These are phyloP conservation scores for Chalciporus piperatus DNA, from an alignment of 768 basidiomycete genomes.

Conservation along the genomic window DNA sequence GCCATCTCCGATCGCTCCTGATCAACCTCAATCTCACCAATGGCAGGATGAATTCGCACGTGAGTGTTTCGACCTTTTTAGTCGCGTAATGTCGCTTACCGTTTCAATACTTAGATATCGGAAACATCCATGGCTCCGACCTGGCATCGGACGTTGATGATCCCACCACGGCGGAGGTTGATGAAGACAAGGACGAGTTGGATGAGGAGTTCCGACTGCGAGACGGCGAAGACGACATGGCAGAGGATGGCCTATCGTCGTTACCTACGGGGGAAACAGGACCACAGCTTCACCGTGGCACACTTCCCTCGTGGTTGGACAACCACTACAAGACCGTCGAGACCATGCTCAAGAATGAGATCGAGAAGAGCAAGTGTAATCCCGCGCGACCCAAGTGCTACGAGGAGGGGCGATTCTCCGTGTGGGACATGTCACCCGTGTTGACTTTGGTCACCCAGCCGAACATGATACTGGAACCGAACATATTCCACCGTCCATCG, in stretches of 20 bases:
- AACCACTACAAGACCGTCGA: background rate
- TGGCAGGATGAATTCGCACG: too few species aligned
- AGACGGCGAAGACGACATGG: background rate
- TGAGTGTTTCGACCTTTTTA: too few species aligned
- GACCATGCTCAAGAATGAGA: background rate
- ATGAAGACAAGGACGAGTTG: background rate
- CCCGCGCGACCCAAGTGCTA: slow-evolving; percentile 1
- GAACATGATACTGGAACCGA: background rate
- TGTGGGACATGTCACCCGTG: background rate
- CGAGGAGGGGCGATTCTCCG: background rate
- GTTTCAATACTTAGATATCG: background rate
- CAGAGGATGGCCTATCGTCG: too few species aligned
- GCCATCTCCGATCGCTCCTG: background rate
- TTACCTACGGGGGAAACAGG: background rate
- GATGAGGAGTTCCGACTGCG: background rate
- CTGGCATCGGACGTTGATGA: background rate
- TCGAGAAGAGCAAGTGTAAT: background rate
- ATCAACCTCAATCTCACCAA: too few species aligned
- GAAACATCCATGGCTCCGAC: background rate
- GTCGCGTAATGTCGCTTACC: too few species aligned
- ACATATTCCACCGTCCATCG: background rate
- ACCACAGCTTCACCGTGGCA: background rate
- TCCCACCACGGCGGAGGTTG: too few species aligned
- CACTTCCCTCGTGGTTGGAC: background rate
- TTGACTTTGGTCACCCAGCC: background rate